Conservation (phyloP, 345 rosid species). For the Rhodamnia argentea region DNA sequence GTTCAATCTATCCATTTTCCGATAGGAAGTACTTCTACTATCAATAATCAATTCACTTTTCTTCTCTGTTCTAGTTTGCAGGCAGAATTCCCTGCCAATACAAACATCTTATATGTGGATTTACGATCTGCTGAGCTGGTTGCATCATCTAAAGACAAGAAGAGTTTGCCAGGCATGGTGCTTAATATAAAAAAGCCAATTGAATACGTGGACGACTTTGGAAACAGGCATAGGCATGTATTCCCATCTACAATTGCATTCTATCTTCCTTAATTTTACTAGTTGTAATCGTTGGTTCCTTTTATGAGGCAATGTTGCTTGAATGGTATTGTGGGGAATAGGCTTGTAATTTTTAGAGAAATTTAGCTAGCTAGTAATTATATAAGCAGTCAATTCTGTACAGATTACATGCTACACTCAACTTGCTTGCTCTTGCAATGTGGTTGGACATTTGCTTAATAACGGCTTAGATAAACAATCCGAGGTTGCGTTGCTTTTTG, state of each 20-base stretch:
- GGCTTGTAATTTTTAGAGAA: not conserved
- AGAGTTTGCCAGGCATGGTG: conserved; percentile 82
- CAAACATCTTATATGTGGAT: conserved; percentile 83
- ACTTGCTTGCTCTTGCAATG: not conserved
- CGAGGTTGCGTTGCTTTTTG: not conserved
- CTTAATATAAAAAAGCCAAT: conserved; percentile 63
- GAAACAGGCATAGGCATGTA: conserved; percentile 56
- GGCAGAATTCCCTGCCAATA: conserved; percentile 82
- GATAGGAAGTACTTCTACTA: not conserved
- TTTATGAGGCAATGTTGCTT: not conserved
- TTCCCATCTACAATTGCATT: not conserved
- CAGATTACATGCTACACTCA: not conserved
- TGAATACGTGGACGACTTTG: conserved; percentile 49
- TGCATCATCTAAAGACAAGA: conserved; percentile 50
- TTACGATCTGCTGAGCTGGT: conserved; percentile 52
- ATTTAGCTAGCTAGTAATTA: not conserved
- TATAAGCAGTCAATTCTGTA: not conserved
- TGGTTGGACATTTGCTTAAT: not conserved
- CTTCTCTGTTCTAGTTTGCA: conserved; percentile 35
- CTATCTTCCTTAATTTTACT: not conserved
- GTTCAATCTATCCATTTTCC: not conserved
- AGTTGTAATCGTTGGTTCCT: not conserved
- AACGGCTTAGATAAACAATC: not conserved
- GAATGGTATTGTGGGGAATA: not conserved
- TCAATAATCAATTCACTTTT: not conserved